Base-by-base conservation (phyloP, 805 yeast species). In the Komagataella pastoris region DNA sequence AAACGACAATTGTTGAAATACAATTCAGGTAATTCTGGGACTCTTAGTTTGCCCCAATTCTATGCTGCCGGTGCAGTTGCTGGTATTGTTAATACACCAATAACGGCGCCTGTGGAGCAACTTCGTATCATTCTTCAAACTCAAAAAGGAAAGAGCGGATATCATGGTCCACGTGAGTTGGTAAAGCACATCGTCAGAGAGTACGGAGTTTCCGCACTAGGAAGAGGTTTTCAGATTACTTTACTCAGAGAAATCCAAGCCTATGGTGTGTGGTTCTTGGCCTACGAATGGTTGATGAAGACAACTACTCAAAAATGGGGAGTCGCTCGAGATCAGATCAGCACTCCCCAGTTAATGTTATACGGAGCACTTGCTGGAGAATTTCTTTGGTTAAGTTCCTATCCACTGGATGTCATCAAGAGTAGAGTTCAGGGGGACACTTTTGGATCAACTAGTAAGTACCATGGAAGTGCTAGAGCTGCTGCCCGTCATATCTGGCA, bases 331-430 rank as follows among this genome's bases (percentile, higher is more conserved):
- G 64, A 70, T 23, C 74, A 77, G 14, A 69, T 81, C 30, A 66
- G 77, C 3, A 76, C 87, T 0, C 73, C 77, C 52, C 80, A 80
- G 61, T 67, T 81, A 47, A 68, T 81, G 62, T 55, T 64, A 3
- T 74, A 73, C 57, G 88, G 88, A 4, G 88, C 85, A 0, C 56
- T 74, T 40, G 85, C 87, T 0, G 99, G 99, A 44, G 83, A 89
- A 58, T 74, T 88, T 2, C 77, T 91, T 73, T 93, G 99, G 99
- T 65, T 81, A 17, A 74, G 83, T 18, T 75, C 80, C 17, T 91
- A 90, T 64, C 99, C 98, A 7, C 71, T 90, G 40, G 99, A 93
- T 66, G 91, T 93, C 14, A 70, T 95, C 60, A 93, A 93, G 70
- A 87, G 97, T 12, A 84, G 83, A 56, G 71, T 93, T 66, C 99